Conservation (phyloP, 2,329 filamentous ascomycete species). For the Meredithiella fracta region DNA sequence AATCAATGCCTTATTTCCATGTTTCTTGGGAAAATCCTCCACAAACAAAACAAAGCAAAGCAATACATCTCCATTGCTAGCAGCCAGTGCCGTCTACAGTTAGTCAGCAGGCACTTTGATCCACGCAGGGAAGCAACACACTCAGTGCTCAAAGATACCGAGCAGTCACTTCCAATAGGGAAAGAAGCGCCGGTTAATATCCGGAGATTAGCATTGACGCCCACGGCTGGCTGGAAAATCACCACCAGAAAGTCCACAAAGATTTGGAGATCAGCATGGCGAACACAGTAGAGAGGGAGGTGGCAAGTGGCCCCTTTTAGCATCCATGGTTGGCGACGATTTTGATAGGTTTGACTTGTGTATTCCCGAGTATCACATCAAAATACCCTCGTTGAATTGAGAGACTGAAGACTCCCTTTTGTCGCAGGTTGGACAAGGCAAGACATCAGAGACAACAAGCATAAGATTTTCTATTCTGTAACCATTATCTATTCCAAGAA, state of each 20-base stretch:
- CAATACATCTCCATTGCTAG: too few relatives aligned
- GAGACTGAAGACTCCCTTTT: neutral
- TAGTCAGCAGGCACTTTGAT: neutral
- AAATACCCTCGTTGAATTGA: neutral
- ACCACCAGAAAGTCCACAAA: too few relatives aligned
- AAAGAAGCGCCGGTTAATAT: conserved; percentile 11
- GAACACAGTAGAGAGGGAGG: too few relatives aligned
- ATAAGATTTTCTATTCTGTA: neutral
- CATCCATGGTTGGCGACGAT: too few relatives aligned
- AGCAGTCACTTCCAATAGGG: neutral
- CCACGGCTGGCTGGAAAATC: too few relatives aligned
- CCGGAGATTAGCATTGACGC: conserved; percentile 6
- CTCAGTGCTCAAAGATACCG: too few relatives aligned
- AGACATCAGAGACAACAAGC: neutral
- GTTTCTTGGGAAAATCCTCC: neutral
- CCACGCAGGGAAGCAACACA: neutral
- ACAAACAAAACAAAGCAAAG: too few relatives aligned
- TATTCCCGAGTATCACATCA: too few relatives aligned
- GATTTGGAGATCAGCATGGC: too few relatives aligned
- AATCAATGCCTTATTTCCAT: neutral
- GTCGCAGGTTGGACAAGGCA: neutral
- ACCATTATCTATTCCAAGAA: too few relatives aligned
- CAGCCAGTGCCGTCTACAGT: neutral
- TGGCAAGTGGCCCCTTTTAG: too few relatives aligned
- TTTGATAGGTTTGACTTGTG: too few relatives aligned